These are phyloP conservation scores for Dalbergia oliveri DNA, from an alignment of 306 rosid genomes.

Conservation along the genomic window DNA sequence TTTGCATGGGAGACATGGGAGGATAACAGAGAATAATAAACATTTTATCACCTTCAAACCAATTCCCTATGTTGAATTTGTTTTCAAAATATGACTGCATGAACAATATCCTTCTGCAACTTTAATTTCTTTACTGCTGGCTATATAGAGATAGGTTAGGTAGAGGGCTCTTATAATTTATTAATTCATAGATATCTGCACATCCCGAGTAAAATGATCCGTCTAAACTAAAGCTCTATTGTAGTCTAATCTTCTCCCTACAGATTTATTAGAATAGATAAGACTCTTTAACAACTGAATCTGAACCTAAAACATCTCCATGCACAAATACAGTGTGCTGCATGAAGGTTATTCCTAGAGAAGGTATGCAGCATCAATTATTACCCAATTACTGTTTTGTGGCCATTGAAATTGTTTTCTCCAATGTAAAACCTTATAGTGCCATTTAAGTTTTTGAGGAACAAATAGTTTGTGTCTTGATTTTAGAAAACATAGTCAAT, in stretches of 20 bases:
- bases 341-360: background rate
- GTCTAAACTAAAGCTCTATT: background rate
- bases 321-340: background rate
- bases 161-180: background rate
- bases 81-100: background rate
- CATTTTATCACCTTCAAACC: conserved; percentile 1
- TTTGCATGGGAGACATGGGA: background rate
- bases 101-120: background rate
- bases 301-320: background rate
- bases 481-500: background rate
- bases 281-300: background rate
- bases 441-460: background rate
- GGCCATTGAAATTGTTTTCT: background rate
- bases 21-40: background rate
- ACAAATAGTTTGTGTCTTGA: background rate
- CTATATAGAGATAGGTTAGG: background rate
- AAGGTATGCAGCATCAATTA: conserved; percentile 10
- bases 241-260: background rate
- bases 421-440: background rate
- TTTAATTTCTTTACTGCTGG: background rate
- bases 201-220: background rate
- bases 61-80: conserved; percentile 13
- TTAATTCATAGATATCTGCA: background rate
- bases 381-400: conserved; percentile 18
- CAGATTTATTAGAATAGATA: background rate